Evolutionary conservation across 106 monocot genomes (phyloP), one percentile per base, ranked within the genome.

Genomic region (Dendrobium chrysotoxum): DNA sequence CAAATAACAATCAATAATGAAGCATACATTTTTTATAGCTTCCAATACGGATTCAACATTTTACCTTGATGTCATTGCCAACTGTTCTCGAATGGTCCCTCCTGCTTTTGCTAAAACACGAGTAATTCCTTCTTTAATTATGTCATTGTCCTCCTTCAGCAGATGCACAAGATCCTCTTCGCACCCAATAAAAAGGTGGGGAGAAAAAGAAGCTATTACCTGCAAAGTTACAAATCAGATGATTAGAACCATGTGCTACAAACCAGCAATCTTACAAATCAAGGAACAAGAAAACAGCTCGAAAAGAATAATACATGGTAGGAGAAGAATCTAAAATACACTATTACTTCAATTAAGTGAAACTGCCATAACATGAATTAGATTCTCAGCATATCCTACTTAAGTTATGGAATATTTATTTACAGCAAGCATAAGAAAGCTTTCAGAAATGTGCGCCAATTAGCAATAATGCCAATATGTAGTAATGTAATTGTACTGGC

Each of bases 51-150:
- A 70, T 70, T 40, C 40, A 74, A 6, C 16, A 18, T 70, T 65
- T 74, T 18, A 99, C 99, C 93, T 95, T 87, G 95, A 90, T 73
- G 90, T 83, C 40, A 39, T 82, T 21, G 89, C 78, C 82, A 95
- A 80, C 73, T 95, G 86, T 80, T 99, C 95, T 72, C 99, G 83
- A 76, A 99, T 99, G 53, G 81, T 85, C 26, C 95, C 99, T 46
- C 99, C 99, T 86, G 93, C 95, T 67, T 91, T 95, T 28, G 99
- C 88, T 75, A 99, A 85, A 81, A 99, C 85, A 91, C 92, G 99
- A 75, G 95, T 86, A 77, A 90, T 87, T 47, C 99, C 95, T 88
- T 99, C 99, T 86, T 95, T 99, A 76, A 93, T 83, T 58, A 87
- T 79, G 66, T 95, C 95, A 83, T 88, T 86, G 50, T 95, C 95